Conservation (phyloP, 495 filamentous ascomycete species). For the Parachaetomium inaequale region DNA sequence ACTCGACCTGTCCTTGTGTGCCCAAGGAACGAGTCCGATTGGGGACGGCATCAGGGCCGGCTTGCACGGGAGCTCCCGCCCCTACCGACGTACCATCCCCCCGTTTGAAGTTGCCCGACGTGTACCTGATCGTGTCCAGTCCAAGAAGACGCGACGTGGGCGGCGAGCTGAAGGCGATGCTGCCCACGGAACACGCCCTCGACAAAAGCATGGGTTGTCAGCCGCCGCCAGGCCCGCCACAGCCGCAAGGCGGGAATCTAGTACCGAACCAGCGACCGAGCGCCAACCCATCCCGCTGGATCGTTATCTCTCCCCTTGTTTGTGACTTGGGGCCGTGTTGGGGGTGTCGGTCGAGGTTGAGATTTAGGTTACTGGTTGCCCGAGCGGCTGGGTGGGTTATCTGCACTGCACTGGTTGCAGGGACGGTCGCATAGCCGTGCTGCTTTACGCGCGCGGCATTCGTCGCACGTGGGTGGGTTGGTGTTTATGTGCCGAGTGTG, state of each 20-base stretch:
- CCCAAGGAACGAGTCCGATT: constrained; percentile 2
- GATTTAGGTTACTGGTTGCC: not conserved
- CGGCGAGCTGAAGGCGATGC: not conserved
- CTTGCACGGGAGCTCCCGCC: constrained; percentile 1
- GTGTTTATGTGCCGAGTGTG: not conserved
- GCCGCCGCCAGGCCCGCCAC: not conserved
- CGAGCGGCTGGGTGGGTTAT: not conserved
- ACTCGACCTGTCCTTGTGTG: not conserved
- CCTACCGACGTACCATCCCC: not conserved
- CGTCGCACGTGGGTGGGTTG: not conserved
- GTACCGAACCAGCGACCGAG: not conserved
- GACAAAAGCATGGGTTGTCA: not conserved
- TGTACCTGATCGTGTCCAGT: no score
- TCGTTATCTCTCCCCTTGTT: not conserved
- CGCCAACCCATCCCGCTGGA: not conserved
- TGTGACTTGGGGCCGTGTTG: not conserved
- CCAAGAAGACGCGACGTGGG: not conserved
- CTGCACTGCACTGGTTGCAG: not conserved
- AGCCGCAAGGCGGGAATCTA: not conserved
- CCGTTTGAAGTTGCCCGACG: not conserved
- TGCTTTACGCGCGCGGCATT: not conserved
- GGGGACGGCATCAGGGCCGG: not conserved
- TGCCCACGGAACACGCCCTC: constrained; percentile 5
- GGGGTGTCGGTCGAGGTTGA: not conserved
- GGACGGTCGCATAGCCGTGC: not conserved